Conservation (phyloP, 176 grass and related monocot species). For the Paspalum vaginatum region DNA sequence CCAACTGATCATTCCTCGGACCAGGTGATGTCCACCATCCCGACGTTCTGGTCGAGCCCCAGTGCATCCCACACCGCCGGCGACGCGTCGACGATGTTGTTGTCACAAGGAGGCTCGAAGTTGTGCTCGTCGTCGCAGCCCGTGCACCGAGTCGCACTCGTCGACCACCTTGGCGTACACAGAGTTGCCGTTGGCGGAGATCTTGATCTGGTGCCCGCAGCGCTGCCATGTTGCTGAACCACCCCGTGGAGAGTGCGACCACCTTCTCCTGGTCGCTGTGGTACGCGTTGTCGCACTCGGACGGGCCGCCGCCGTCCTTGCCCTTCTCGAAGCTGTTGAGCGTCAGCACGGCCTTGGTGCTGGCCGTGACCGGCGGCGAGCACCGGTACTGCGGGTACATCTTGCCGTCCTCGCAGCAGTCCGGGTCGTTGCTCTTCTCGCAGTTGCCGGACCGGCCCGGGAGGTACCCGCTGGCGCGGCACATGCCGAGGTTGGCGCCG, state of each 20-base stretch:
- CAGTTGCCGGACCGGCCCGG: constrained; percentile 45
- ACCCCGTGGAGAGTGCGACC: constrained; percentile 53
- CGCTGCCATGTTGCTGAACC: constrained; percentile 38
- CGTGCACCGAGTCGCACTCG: constrained; percentile 69
- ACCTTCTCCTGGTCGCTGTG: constrained; percentile 52
- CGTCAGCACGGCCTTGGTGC: constrained; percentile 50
- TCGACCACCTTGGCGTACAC: constrained; percentile 62
- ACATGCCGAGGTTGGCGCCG: neutral
- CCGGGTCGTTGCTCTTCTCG: constrained; percentile 42
- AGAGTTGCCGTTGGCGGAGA: constrained; percentile 32
- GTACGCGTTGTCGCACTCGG: constrained; percentile 56
- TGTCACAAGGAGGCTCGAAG: constrained; percentile 48
- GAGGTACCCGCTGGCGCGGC: constrained; percentile 54
- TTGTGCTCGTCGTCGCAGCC: constrained; percentile 53
- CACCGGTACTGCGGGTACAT: constrained; percentile 58
- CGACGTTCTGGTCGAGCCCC: constrained; percentile 30
- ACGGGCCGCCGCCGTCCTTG: constrained; percentile 54
- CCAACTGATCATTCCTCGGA: constrained; percentile 10
- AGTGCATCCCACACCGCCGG: constrained; percentile 55
- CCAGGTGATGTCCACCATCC: constrained; percentile 43
- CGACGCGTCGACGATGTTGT: constrained; percentile 50
- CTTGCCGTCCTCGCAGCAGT: constrained; percentile 64
- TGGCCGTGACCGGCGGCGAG: constrained; percentile 52
- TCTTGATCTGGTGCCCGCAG: constrained; percentile 50
- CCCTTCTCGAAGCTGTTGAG: constrained; percentile 61